These are phyloP conservation scores for Penicillium sp. DNA, from an alignment of 2,329 filamentous ascomycete genomes.

Conservation along the genomic window DNA sequence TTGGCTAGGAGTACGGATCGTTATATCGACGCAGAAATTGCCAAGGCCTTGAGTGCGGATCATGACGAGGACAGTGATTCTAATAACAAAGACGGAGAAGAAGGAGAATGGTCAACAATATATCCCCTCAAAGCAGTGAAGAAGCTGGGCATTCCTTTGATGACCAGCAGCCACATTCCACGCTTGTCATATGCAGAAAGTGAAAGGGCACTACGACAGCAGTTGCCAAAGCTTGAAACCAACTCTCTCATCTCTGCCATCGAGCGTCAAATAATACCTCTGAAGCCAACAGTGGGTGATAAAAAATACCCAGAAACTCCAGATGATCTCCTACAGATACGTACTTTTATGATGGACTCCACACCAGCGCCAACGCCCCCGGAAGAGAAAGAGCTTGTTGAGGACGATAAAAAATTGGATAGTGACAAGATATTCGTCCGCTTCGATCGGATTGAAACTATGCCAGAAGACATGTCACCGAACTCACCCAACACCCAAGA, in stretches of 20 bases:
- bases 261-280: not conserved
- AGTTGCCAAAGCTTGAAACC: conserved; percentile 24
- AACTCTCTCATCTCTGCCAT: not conserved
- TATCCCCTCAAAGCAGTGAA: conserved; percentile 13
- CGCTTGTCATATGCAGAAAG: conserved; percentile 19
- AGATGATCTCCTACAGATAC: conserved; percentile 7
- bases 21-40: conserved; percentile 14
- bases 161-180: conserved; percentile 13
- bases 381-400: not conserved
- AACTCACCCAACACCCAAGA: conserved; percentile 2
- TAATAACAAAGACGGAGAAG: not conserved
- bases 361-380: conserved; percentile 3
- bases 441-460: conserved; percentile 4
- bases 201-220: conserved; percentile 22
- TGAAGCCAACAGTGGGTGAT: not conserved
- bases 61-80: not conserved
- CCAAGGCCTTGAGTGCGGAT: conserved; percentile 8
- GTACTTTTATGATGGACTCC: conserved; percentile 10
- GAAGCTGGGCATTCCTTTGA: conserved; percentile 14
- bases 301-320: conserved; percentile 13
- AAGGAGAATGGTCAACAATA: conserved; percentile 11
- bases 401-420: not conserved
- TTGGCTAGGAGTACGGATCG: conserved; percentile 14
- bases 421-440: conserved; percentile 10
- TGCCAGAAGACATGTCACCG: not conserved